Percentiles rank a stretch among this genome's conserved stretches.
These are phyloP conservation scores for Russula foetens DNA, from an alignment of 768 basidiomycete genomes.

Conservation along the genomic window DNA sequence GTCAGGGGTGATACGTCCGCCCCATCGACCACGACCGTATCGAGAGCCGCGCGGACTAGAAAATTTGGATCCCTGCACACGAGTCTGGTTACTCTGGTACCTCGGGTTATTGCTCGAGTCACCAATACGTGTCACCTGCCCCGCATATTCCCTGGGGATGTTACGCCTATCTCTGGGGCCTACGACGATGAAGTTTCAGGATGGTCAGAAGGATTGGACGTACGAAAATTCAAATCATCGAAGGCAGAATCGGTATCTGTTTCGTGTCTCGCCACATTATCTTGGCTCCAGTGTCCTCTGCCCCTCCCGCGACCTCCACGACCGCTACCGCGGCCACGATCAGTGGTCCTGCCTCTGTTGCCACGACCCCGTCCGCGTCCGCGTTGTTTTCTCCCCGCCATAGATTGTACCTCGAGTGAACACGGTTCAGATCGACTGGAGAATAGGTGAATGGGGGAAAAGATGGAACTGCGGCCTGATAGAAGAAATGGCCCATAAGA, in stretches of 20 bases:
- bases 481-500: too few species aligned
- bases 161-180: neutral
- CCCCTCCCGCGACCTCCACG: too few species aligned
- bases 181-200: neutral
- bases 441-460: neutral
- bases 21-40: slow-evolving; percentile 2
- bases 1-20: neutral
- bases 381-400: slow-evolving; percentile 16
- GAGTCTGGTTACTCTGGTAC: neutral
- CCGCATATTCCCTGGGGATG: neutral
- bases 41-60: neutral
- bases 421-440: neutral
- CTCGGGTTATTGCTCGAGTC: neutral
- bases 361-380: slow-evolving; percentile 22
- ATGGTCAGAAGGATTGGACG: neutral
- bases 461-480: neutral
- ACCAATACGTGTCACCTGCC: neutral
- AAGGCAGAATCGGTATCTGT: slow-evolving; percentile 17
- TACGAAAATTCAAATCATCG: neutral
- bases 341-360: slow-evolving; percentile 22
- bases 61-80: neutral
- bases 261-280: neutral
- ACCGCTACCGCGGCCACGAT: too few species aligned
- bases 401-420: neutral
- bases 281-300: slow-evolving; percentile 13